Conservation (phyloP, 2,329 filamentous ascomycete genomes). For the Diaporthe amygdali region DNA sequence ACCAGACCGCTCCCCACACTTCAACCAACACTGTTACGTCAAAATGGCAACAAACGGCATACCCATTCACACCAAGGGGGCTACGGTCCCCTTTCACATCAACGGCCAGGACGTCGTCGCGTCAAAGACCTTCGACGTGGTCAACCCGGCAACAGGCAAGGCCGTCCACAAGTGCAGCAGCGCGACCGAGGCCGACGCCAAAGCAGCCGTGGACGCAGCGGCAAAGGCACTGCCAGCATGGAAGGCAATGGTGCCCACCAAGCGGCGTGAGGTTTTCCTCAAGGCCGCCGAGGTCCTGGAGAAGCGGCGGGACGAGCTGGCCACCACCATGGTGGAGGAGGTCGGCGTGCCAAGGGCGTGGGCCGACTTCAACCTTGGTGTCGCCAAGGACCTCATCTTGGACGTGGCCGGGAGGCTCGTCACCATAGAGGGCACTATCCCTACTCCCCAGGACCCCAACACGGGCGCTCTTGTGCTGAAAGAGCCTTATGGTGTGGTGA, state of each 20-base stretch:
- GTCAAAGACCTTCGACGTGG: conserved; percentile 32
- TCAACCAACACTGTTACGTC: neutral
- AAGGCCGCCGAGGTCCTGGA: conserved; percentile 71
- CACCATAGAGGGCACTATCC: conserved; percentile 39
- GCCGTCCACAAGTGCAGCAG: conserved; percentile 33
- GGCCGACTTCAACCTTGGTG: conserved; percentile 46
- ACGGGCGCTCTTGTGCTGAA: conserved; percentile 69
- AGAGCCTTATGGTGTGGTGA: conserved; percentile 79
- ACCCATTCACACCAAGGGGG: conserved; percentile 2
- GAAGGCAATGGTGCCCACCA: conserved; percentile 63
- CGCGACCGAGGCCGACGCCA: conserved; percentile 34
- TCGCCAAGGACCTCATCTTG: conserved; percentile 42
- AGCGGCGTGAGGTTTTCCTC: conserved; percentile 73
- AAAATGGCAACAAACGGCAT: conserved; percentile 9
- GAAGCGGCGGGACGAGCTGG: conserved; percentile 63
- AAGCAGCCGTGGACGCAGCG: conserved; percentile 49
- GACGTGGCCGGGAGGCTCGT: conserved; percentile 49
- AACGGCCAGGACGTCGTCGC: conserved; percentile 36
- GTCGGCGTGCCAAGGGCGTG: conserved; percentile 46
- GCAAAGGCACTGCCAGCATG: conserved; percentile 73
- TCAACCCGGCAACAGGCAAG: conserved; percentile 35
- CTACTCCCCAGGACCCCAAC: conserved; percentile 46
- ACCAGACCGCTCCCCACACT: neutral
- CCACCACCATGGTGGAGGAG: conserved; percentile 61
- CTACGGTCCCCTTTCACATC: conserved; percentile 38